Percentiles rank a stretch among this genome's conserved stretches.
Evolutionary conservation across 2,329 filamentous ascomycete species (phyloP).

Genomic region (Zasmidium angulare): DNA sequence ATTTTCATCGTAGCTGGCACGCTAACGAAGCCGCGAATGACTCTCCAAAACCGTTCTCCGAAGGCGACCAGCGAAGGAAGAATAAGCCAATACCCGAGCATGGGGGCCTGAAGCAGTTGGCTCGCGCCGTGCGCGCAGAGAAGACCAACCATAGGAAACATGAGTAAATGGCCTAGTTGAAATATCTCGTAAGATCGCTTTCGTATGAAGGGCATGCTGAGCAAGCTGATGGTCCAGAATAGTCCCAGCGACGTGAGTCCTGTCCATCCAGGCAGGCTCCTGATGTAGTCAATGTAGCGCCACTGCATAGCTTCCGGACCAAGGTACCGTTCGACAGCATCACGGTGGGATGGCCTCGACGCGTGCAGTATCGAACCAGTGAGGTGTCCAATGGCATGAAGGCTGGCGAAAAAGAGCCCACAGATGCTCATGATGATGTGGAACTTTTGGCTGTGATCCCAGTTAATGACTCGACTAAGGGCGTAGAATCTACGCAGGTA

Average conservation of each 20-base stretch:
- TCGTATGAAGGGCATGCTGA: constrained; percentile 54
- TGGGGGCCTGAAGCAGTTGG: constrained; percentile 53
- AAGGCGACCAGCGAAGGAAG: constrained; percentile 55
- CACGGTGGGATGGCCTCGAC: constrained; percentile 46
- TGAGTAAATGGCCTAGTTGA: constrained; percentile 57
- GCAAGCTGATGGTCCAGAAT: constrained; percentile 50
- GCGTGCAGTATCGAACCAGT: constrained; percentile 55
- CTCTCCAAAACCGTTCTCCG: constrained; percentile 48
- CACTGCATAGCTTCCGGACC: constrained; percentile 47
- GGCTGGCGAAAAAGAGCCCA: constrained; percentile 51
- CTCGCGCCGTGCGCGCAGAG: constrained; percentile 57
- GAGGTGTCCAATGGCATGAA: constrained; percentile 57
- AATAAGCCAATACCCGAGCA: constrained; percentile 59
- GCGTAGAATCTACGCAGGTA: constrained; percentile 53
- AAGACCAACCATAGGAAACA: constrained; percentile 59
- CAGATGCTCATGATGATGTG: constrained; percentile 56
- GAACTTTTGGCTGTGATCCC: constrained; percentile 57
- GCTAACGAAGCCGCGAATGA: constrained; percentile 49
- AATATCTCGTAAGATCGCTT: constrained; percentile 58
- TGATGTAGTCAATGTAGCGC: constrained; percentile 49
- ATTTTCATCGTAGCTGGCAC: constrained; percentile 51
- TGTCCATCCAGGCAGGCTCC: constrained; percentile 51
- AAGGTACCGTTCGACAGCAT: constrained; percentile 46
- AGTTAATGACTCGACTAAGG: constrained; percentile 57
- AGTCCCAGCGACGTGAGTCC: constrained; percentile 51